These are phyloP conservation scores for Talaromyces proteolyticus DNA, from an alignment of 495 filamentous ascomycete genomes.

Conservation along the genomic window DNA sequence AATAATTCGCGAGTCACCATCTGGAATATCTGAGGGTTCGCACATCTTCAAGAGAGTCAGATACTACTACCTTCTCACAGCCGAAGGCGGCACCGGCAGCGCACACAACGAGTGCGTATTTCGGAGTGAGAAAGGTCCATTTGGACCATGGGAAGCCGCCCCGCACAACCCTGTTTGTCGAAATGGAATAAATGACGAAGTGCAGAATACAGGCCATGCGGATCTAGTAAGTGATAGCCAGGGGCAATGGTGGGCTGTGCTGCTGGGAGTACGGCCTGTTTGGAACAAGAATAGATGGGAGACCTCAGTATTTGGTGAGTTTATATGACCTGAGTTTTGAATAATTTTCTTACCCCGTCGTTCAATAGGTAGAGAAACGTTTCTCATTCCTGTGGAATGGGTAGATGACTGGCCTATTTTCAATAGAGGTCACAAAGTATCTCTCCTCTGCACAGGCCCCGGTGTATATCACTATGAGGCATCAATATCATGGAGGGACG, in stretches of 20 bases:
- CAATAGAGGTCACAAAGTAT: slow-evolving; percentile 34
- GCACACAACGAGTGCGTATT: slow-evolving; percentile 29
- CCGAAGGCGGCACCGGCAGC: slow-evolving; percentile 52
- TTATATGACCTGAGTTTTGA: too few species aligned
- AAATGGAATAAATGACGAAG: slow-evolving; percentile 27
- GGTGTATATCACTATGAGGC: slow-evolving; percentile 17
- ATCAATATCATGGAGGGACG: slow-evolving; percentile 30
- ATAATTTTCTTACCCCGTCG: neutral
- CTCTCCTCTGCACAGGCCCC: slow-evolving; percentile 23
- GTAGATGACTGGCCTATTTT: slow-evolving; percentile 43
- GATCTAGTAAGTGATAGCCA: slow-evolving; percentile 39
- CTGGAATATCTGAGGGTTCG: slow-evolving; percentile 48
- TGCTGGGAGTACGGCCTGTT: slow-evolving; percentile 37
- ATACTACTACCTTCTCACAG: slow-evolving; percentile 59
- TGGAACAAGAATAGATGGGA: slow-evolving; percentile 19
- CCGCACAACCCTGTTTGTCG: slow-evolving; percentile 32
- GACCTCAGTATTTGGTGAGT: slow-evolving; percentile 32
- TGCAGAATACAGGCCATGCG: slow-evolving; percentile 35
- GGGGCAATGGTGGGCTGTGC: slow-evolving; percentile 39
- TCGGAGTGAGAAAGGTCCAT: slow-evolving; percentile 16
- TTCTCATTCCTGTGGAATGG: slow-evolving; percentile 40
- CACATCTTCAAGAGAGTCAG: slow-evolving; percentile 57
- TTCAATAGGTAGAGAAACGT: slow-evolving; percentile 34
- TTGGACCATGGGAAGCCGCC: slow-evolving; percentile 7
- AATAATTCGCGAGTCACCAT: slow-evolving; percentile 45